Base-by-base conservation (phyloP, 768 basidiomycete genomes). In the Rhizopogon salebrosus region DNA sequence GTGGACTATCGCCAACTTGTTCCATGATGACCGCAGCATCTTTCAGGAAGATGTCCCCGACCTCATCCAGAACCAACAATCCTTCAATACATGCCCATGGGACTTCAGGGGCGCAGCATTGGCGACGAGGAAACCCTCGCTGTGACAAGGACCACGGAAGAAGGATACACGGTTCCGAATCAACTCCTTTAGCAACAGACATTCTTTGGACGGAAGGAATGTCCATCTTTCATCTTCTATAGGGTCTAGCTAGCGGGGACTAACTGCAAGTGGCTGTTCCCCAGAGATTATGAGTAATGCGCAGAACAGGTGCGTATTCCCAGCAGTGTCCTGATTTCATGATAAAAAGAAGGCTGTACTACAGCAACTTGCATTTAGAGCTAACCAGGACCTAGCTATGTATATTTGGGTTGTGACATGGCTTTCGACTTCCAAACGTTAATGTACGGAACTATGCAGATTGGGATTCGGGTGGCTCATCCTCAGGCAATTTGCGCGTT, bases 381-480 rank as follows among this genome's bases (percentile, higher is more conserved):
- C n/a, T n/a, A n/a, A n/a, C n/a, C n/a, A n/a, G n/a, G n/a, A n/a
- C n/a, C n/a, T n/a, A n/a, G n/a, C n/a, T n/a, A n/a, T n/a, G n/a
- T n/a, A n/a, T n/a, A n/a, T 14, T 41, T 16, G 14, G 22, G 40
- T 18, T 18, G 60, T 23, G 40, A 38, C 41, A 41, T 41, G 24
- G n/a, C 3, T 36, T 14, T 36, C n/a, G 41, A 27, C 26, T 41
- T 9, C 38, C 11, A n/a, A 10, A 16, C 11, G n/a, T 26, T 43
- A 11, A 34, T 31, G 50, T 26, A 48, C 22, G 1, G 52, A 43
- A 11, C 59, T 37, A 29, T 4, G 34, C 50, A 83, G 80, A 9
- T 59, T 80, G 22, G 68, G 68, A 34, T 73, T 72, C 54, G 88
- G 87, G 38, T 89, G 81, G 82, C 62, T 81, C 4, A 83, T 89